phyloP scores from a whole-genome alignment of 257 asterid genomes.

The Ophiorrhiza pumila region DNA sequence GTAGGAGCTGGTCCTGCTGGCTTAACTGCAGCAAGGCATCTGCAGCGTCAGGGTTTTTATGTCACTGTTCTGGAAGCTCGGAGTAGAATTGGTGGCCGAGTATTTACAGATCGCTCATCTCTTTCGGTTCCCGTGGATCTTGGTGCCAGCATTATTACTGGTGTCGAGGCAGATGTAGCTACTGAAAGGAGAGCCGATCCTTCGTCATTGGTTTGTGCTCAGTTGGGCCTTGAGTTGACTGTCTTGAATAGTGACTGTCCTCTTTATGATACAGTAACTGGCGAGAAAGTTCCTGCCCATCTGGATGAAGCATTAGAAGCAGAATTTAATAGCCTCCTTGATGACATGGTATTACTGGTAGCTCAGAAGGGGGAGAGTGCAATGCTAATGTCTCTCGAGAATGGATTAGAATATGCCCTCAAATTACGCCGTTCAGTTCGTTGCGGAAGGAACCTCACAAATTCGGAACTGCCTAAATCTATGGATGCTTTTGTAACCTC shows the following conservation, averaged over 20 bases:
- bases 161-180: slow-evolving; percentile 96
- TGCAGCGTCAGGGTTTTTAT: slow-evolving; percentile 88
- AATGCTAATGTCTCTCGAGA: slow-evolving; percentile 86
- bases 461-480: slow-evolving; percentile 29
- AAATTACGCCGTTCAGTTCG: slow-evolving; percentile 47
- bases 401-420: slow-evolving; percentile 86
- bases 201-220: slow-evolving; percentile 89
- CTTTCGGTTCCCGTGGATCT: slow-evolving; percentile 98
- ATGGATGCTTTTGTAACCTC: slow-evolving; percentile 29
- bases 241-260: slow-evolving; percentile 97
- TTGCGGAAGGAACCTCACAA: slow-evolving; percentile 27
- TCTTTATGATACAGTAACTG: slow-evolving; percentile 77
- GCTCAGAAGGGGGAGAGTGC: slow-evolving; percentile 91
- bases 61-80: slow-evolving; percentile 91
- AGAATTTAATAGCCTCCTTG: slow-evolving; percentile 85
- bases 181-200: slow-evolving; percentile 99
- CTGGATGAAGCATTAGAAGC: slow-evolving; percentile 89
- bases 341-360: slow-evolving; percentile 87
- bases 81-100: slow-evolving; percentile 96
- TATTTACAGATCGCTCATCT: slow-evolving; percentile 81
- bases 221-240: slow-evolving; percentile 91
- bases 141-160: slow-evolving; percentile 99
- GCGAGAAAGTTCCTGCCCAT: slow-evolving; percentile 81
- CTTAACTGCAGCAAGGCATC: slow-evolving; percentile 92
- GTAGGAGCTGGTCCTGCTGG: slow-evolving; percentile 99